Evolutionary conservation across 1,284 basidiomycete species (phyloP).

Genomic region (Tetrapyrgos nigripes): DNA sequence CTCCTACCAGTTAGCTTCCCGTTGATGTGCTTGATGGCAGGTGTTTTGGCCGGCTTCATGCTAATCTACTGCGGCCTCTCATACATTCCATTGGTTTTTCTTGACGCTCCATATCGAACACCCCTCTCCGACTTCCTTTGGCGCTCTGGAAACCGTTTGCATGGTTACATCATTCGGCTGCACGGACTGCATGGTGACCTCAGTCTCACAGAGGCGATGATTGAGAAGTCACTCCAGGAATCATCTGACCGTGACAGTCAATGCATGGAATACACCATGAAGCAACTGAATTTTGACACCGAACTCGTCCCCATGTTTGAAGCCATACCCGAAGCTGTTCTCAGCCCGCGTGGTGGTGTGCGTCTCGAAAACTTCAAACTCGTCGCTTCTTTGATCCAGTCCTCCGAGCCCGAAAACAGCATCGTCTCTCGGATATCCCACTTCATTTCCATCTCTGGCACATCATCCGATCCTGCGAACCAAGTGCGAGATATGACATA

Average conservation of each 20-base stretch:
- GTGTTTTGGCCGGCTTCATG: neutral
- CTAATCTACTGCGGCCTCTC: slow-evolving; percentile 1
- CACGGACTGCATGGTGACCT: neutral
- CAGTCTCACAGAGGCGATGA: neutral
- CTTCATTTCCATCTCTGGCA: neutral
- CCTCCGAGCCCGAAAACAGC: neutral
- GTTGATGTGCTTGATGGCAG: neutral
- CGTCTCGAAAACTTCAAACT: neutral
- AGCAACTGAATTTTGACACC: neutral
- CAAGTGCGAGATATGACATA: neutral
- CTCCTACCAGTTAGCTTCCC: slow-evolving; percentile 1
- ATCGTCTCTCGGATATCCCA: neutral
- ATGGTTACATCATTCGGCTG: neutral
- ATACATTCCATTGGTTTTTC: slow-evolving; percentile 2
- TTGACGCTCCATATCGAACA: slow-evolving; percentile 9
- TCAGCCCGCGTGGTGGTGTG: neutral
- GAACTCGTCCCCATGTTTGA: neutral
- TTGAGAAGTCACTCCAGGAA: neutral
- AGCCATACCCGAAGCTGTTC: neutral
- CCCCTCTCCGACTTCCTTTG: slow-evolving; percentile 10
- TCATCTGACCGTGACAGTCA: neutral
- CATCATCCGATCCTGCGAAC: neutral
- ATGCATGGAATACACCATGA: neutral
- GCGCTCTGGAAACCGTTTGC: neutral
- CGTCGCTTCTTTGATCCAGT: neutral